phyloP scores from a whole-genome alignment of 2,329 filamentous ascomycete genomes.

The Botrytis pseudocinerea region DNA sequence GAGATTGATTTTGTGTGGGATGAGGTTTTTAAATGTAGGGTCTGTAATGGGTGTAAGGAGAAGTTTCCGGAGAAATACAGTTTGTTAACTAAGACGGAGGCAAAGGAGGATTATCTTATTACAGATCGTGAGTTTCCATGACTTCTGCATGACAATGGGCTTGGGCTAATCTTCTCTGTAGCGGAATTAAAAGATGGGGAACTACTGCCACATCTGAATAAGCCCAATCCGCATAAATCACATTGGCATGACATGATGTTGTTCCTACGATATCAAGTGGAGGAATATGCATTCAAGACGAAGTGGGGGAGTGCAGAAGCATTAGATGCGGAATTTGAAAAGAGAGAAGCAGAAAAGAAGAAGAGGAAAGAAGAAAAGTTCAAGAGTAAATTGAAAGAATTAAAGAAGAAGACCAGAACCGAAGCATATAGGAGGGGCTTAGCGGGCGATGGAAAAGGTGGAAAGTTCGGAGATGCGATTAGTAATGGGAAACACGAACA shows the following conservation, averaged over 20 bases:
- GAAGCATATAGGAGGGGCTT: constrained; percentile 81
- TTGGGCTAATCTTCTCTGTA: constrained; percentile 40
- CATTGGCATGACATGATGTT: constrained; percentile 99
- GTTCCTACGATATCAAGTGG: constrained; percentile 89
- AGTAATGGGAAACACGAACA: constrained; percentile 77
- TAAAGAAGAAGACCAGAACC: constrained; percentile 91
- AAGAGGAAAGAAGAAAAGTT: constrained; percentile 88
- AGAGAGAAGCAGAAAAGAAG: constrained; percentile 77
- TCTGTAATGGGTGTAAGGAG: constrained; percentile 87
- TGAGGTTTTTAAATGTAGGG: constrained; percentile 71
- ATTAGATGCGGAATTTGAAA: constrained; percentile 84
- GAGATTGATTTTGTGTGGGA: constrained; percentile 98
- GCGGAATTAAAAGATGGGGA: constrained; percentile 89
- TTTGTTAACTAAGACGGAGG: constrained; percentile 94
- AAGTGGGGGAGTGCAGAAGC: constrained; percentile 91
- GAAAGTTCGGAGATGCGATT: constrained; percentile 75
- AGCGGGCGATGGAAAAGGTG: constrained; percentile 50
- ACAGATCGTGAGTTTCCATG: constrained; percentile 70
- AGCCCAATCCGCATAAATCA: constrained; percentile 91
- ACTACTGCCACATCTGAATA: constrained; percentile 81
- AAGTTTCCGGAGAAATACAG: constrained; percentile 90
- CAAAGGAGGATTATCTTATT: constrained; percentile 88
- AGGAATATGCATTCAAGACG: constrained; percentile 83
- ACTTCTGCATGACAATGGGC: not conserved
- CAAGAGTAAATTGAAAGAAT: constrained; percentile 79